Percentiles rank a stretch among this genome's conserved stretches.
Evolutionary conservation across 23 red algal species (phyloP).

Genomic region (Gracilariopsis chorda): DNA sequence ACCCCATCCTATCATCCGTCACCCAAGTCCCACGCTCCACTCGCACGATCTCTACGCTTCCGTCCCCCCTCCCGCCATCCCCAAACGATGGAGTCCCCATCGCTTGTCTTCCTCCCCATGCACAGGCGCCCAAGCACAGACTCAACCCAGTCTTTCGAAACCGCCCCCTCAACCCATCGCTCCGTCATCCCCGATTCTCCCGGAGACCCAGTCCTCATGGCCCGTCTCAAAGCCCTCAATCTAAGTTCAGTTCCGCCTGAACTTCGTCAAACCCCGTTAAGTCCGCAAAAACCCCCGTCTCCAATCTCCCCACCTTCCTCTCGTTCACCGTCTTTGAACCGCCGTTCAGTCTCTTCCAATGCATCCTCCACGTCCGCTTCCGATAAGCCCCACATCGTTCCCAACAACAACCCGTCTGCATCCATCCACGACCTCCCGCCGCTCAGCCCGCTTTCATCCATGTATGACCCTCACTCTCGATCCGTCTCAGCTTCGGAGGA

Average conservation of each 20-base stretch:
- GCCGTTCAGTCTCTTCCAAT: not conserved
- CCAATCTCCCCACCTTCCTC: not conserved
- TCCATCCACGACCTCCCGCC: slow-evolving; percentile 16
- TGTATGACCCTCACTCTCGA: slow-evolving; percentile 21
- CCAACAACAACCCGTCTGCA: not conserved
- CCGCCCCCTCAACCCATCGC: not conserved
- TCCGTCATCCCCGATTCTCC: not conserved
- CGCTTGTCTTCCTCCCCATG: not conserved
- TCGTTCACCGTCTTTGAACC: not conserved
- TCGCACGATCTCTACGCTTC: too few relatives aligned
- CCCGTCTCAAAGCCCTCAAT: slow-evolving; percentile 5
- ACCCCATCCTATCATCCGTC: too few relatives aligned
- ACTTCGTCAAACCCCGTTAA: not conserved
- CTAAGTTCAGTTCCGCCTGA: not conserved
- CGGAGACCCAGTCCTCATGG: not conserved
- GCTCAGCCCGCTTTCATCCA: slow-evolving; percentile 47
- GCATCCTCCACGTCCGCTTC: not conserved
- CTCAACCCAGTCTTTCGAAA: slow-evolving; percentile 1
- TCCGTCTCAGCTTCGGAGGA: slow-evolving; percentile 6
- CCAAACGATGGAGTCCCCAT: not conserved
- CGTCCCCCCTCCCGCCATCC: too few relatives aligned
- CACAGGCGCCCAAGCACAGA: not conserved
- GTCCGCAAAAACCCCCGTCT: not conserved
- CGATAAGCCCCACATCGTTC: not conserved
- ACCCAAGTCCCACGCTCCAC: too few relatives aligned